Conservation (phyloP, 148 eudicot genomes). For the Euryodendron excelsum region DNA sequence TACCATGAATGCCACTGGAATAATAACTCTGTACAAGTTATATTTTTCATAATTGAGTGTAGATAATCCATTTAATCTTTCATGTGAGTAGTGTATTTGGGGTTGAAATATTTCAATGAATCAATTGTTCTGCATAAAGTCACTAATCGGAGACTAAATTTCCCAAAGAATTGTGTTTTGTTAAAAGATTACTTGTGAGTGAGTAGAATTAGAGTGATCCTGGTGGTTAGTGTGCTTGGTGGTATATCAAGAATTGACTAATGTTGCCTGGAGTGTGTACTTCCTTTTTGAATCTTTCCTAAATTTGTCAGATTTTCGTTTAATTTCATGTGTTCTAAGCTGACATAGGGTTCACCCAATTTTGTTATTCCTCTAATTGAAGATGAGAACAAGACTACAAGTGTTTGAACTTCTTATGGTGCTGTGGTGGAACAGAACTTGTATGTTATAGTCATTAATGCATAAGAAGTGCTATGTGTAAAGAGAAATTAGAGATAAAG, state of each 20-base stretch:
- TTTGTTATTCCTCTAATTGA: not conserved
- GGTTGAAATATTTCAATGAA: not conserved
- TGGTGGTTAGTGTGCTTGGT: no score
- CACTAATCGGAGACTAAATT: not conserved
- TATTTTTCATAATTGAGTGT: conserved; percentile 7
- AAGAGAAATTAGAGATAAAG: not conserved
- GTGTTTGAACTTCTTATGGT: no score
- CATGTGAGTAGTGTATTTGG: not conserved
- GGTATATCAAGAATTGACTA: not conserved
- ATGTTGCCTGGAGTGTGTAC: not conserved
- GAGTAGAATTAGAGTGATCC: not conserved
- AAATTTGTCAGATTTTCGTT: not conserved
- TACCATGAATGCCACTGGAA: not conserved
- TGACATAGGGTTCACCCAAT: not conserved
- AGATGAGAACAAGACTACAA: no score
- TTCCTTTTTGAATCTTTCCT: no score
- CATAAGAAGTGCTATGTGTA: not conserved
- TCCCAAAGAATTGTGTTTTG: not conserved
- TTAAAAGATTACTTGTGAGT: not conserved
- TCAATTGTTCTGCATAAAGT: not conserved
- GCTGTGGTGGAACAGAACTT: not conserved
- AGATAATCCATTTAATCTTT: conserved; percentile 11
- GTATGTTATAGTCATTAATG: not conserved
- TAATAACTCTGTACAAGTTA: not conserved
- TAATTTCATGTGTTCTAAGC: not conserved